These are phyloP conservation scores for Medicago arabica DNA, from an alignment of 306 rosid genomes.

Conservation along the genomic window DNA sequence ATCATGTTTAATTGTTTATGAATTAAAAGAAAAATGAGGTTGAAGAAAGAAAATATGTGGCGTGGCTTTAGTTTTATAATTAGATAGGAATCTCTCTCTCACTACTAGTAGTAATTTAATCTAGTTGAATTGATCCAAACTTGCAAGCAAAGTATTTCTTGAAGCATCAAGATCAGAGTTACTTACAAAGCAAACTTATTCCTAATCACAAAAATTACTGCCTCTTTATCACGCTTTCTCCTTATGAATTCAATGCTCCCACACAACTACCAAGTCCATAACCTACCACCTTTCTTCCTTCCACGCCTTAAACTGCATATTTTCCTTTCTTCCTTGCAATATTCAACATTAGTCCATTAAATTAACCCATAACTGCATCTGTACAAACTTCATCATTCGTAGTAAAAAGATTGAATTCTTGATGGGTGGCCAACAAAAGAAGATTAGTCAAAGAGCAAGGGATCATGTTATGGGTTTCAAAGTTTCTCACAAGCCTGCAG, in stretches of 20 bases:
- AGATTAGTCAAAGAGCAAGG: constrained; percentile 30
- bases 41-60: neutral
- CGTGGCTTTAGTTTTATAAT: constrained; percentile 28
- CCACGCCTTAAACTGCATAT: constrained; percentile 44
- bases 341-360: neutral
- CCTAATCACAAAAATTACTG: constrained; percentile 39
- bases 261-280: constrained; percentile 40
- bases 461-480: constrained; percentile 52
- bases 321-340: constrained; percentile 22
- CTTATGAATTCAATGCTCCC: constrained; percentile 31
- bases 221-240: constrained; percentile 27
- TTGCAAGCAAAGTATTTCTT: constrained; percentile 58
- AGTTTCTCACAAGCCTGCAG: constrained; percentile 49
- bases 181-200: constrained; percentile 38
- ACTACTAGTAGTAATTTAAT: constrained; percentile 19
- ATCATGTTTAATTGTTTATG: neutral
- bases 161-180: constrained; percentile 38
- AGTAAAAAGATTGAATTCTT: constrained; percentile 29
- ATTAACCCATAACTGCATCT: constrained; percentile 8
- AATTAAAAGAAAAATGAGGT: neutral
- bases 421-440: constrained; percentile 48
- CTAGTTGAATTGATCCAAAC: constrained; percentile 36
- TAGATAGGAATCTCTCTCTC: constrained; percentile 30
- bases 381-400: constrained; percentile 4
- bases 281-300: constrained; percentile 45